Base-by-base conservation (phyloP, 371 early-diverging fungal species). In the Mucor irregularis region DNA sequence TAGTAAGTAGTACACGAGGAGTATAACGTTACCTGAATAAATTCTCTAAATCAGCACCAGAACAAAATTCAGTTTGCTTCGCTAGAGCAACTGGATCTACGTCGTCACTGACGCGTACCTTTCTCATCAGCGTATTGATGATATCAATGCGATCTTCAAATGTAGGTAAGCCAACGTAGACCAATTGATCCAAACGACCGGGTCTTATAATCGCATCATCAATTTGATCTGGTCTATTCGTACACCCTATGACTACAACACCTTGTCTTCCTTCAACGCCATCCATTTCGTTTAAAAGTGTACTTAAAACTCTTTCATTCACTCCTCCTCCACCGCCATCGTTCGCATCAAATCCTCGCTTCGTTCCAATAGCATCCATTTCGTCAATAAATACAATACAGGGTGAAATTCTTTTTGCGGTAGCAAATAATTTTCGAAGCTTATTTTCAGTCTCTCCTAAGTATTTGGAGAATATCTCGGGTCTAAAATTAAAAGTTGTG, bases 351-450 rank as follows among this genome's bases (percentile, higher is more conserved):
- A 55, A 31, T 44, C 92, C 90, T 75, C 95, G 65, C 35, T 84
- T 87, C 2, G 91, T 79, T 13, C 89, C 93, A 28, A 96, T 86
- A 0, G 91, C 80, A 63, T 93, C 94, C 78, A 93, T 80, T 69
- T 90, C 95, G 71, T 98, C 99, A 52, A 96, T 79, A 64, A 97
- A 93, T 34, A 98, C 49, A 16, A 97, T 83, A 62, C 94, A 95
- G 0, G 97, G 98, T 13, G 87, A 80, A 19, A 91, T 71, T 21
- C 86, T 69, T 34, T 90, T 86, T 0, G 99, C 96, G 35, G 82
- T 75, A 1, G 85, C 82, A 85, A 97, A 98, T n/a, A 95, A 54
- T 2, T 78, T 64, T 40, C 97, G 80, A 16, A 98, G 64, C 17
- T 78, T 81, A 16, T 80, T 78, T 74, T 98, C 99, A 0, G 93